These are phyloP conservation scores for Vitis hybrid DNA, from an alignment of 177 flowering plant species.

Conservation along the genomic window DNA sequence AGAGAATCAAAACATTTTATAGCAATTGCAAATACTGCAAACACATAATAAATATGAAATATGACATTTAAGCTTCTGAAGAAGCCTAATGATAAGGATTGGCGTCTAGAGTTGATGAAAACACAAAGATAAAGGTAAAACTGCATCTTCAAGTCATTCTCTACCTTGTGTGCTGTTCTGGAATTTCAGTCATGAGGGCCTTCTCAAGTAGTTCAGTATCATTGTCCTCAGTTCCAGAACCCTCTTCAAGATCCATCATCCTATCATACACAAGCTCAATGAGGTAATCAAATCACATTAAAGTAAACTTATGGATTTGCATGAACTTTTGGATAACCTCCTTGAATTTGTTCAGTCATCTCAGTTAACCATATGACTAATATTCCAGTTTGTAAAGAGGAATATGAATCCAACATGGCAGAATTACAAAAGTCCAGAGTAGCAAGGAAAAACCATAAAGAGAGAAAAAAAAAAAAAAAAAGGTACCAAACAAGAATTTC, in stretches of 20 bases:
- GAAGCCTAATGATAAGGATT: not conserved
- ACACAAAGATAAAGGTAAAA: not conserved
- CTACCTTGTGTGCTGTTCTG: slow-evolving; percentile 24
- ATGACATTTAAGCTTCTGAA: not conserved
- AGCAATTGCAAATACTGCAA: not conserved
- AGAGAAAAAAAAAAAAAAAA: no score
- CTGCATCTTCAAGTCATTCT: slow-evolving; percentile 4
- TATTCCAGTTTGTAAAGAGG: no score
- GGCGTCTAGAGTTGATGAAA: not conserved
- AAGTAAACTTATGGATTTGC: no score
- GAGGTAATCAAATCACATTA: no score
- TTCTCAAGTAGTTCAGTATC: slow-evolving; percentile 63
- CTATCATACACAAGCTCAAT: slow-evolving; percentile 34
- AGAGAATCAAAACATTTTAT: not conserved
- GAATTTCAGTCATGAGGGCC: slow-evolving; percentile 22
- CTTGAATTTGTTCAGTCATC: no score
- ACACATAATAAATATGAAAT: not conserved
- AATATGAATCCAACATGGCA: no score
- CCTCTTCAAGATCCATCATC: slow-evolving; percentile 87
- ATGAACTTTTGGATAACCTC: no score
- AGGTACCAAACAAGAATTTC: no score
- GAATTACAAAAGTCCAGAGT: no score
- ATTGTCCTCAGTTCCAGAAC: slow-evolving; percentile 66
- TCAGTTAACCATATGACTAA: no score
- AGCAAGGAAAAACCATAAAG: no score